Base-by-base conservation (phyloP, 2,329 filamentous ascomycete genomes). In the Alternaria metachromatica region DNA sequence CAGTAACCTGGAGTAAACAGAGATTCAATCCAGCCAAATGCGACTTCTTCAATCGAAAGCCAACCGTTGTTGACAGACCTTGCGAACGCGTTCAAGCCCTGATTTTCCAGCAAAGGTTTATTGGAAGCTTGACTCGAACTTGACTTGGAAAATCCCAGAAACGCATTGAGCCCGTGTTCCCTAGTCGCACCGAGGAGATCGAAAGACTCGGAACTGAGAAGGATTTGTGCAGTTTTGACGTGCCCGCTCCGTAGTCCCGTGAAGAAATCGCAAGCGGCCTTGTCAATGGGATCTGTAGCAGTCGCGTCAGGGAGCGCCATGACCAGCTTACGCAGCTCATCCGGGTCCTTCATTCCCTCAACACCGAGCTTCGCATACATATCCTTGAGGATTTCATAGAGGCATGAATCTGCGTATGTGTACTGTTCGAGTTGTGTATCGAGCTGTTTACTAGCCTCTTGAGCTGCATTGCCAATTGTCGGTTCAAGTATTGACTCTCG, bases 131-230 rank as follows among this genome's bases (percentile, higher is more conserved):
- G 83, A 37, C 81, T 81, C 28, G 72, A 76, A 44, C 78, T 75
- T 61, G 83, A 81, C 58, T 84, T 86, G 3, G 86, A 84, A 69
- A 87, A 85, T 44, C 87, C 86, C n/a, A 87, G 78, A 62, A 88
- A 88, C 6, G 87, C 82, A 56, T 85, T 83, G 49, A 88, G 69
- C 2, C 85, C 86, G 46, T 84, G 82, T 50, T 85, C 83, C 58
- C 82, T 80, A 12, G 86, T 82, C n/a, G 78, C 78, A 26, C 83
- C 84, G 11, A 83, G 81, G 55, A 85, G 72, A 25, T 86, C 84
- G 37, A 84, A 77, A 48, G 83, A 82, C 61, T 88, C 84, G 58
- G 80, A 81, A 62, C 83, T 82, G 8, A 85, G 75, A 46, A 86
- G 78, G 13, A 74, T 84, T 77, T 72, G 84, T 71, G 85, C 85